A percentile compares a stretch with the other conserved stretches of the same genome.
These are phyloP conservation scores for Colletotrichum musae DNA, from an alignment of 2,329 filamentous ascomycete genomes.

Conservation along the genomic window DNA sequence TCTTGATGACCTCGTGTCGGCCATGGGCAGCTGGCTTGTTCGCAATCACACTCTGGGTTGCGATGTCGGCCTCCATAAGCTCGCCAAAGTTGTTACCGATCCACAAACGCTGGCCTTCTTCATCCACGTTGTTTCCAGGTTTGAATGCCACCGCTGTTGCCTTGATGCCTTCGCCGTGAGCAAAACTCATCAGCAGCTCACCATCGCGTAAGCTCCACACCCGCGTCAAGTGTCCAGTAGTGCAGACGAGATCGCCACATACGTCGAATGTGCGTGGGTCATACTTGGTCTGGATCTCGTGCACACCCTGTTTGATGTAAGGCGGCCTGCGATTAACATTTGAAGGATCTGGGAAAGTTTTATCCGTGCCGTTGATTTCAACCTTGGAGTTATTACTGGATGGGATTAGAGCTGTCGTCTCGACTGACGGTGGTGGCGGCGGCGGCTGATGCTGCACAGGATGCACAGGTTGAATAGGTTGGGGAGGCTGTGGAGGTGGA, in stretches of 20 bases:
- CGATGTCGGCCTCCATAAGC: slow-evolving; percentile 88
- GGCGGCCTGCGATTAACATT: slow-evolving; percentile 89
- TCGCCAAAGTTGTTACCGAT: slow-evolving; percentile 92
- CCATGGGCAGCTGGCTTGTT: slow-evolving; percentile 82
- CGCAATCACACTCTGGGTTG: slow-evolving; percentile 77
- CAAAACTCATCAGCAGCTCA: slow-evolving; percentile 83
- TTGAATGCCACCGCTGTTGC: slow-evolving; percentile 89
- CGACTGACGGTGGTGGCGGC: slow-evolving; percentile 54
- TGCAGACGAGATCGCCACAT: slow-evolving; percentile 89
- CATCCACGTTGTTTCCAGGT: slow-evolving; percentile 80
- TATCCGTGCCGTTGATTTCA: slow-evolving; percentile 56
- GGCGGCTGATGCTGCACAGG: slow-evolving; percentile 28
- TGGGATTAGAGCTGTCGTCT: slow-evolving; percentile 51
- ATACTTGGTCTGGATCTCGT: slow-evolving; percentile 86
- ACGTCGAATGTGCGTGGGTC: slow-evolving; percentile 90
- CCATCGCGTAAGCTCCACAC: slow-evolving; percentile 91
- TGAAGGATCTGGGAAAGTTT: slow-evolving; percentile 82
- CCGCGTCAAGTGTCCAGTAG: slow-evolving; percentile 87
- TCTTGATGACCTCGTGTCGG: slow-evolving; percentile 84
- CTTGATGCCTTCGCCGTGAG: slow-evolving; percentile 88
- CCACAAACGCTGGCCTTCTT: slow-evolving; percentile 89
- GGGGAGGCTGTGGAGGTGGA: slow-evolving; percentile 33
- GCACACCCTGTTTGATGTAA: slow-evolving; percentile 77
- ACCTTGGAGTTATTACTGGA: slow-evolving; percentile 56
- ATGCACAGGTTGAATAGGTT: slow-evolving; percentile 19